These are phyloP conservation scores for Cladosporium cucumerinum DNA, from an alignment of 2,329 filamentous ascomycete species.

Conservation along the genomic window DNA sequence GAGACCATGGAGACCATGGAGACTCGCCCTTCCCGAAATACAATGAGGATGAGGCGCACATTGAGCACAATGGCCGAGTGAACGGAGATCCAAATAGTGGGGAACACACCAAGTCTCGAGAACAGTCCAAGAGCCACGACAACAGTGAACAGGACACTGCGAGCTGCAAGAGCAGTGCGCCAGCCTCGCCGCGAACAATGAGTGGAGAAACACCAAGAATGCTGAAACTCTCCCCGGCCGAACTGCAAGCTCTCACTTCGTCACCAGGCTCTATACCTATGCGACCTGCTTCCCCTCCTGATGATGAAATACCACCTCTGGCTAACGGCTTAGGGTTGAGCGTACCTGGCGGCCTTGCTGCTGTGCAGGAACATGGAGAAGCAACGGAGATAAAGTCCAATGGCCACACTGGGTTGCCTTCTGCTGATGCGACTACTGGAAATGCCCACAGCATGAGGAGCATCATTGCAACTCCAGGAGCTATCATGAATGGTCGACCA, in stretches of 20 bases:
- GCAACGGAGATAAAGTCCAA: neutral
- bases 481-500: slow-evolving; percentile 28
- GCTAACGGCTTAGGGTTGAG: slow-evolving; percentile 11
- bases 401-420: neutral
- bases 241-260: slow-evolving; percentile 54
- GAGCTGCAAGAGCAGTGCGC: slow-evolving; percentile 18
- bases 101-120: neutral
- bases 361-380: neutral
- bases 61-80: neutral
- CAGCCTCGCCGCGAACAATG: slow-evolving; percentile 15
- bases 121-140: neutral
- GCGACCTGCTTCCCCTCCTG: slow-evolving; percentile 40
- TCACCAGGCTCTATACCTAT: slow-evolving; percentile 55
- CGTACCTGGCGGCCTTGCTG: neutral
- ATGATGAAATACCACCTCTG: slow-evolving; percentile 31
- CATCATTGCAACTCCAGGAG: slow-evolving; percentile 30
- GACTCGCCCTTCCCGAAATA: slow-evolving; percentile 17
- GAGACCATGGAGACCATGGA: slow-evolving; percentile 7
- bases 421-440: neutral
- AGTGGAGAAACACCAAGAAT: slow-evolving; percentile 27
- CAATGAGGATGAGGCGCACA: slow-evolving; percentile 8
- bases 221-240: slow-evolving; percentile 52
- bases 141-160: neutral
- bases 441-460: slow-evolving; percentile 28
- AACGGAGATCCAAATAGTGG: neutral